These are phyloP conservation scores for Mycena kentingensis DNA, from an alignment of 768 basidiomycete species.

Conservation along the genomic window DNA sequence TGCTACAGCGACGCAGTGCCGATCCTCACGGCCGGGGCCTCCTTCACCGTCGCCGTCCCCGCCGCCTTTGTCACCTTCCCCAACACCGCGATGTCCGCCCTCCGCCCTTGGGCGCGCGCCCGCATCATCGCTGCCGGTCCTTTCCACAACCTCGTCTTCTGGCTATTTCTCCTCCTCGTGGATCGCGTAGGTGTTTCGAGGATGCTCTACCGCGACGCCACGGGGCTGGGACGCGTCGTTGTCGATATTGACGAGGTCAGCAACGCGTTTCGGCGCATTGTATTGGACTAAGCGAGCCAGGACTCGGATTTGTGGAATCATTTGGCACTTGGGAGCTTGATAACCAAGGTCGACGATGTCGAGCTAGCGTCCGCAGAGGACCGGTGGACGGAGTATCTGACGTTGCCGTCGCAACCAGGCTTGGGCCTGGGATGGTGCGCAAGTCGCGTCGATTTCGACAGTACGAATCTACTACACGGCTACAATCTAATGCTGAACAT, in stretches of 20 bases:
- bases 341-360: slow-evolving; percentile 69
- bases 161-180: slow-evolving; percentile 44
- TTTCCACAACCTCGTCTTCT: slow-evolving; percentile 73
- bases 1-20: slow-evolving; percentile 61
- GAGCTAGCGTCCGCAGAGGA: slow-evolving; percentile 40
- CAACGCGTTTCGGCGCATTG: neutral
- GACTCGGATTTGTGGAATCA: slow-evolving; percentile 62
- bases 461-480: slow-evolving; percentile 25
- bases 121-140: slow-evolving; percentile 74
- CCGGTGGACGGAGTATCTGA: slow-evolving; percentile 52
- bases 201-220: slow-evolving; percentile 57
- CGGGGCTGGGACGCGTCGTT: slow-evolving; percentile 55
- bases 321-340: slow-evolving; percentile 56
- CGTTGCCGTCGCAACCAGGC: slow-evolving; percentile 10
- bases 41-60: slow-evolving; percentile 65
- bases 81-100: slow-evolving; percentile 37
- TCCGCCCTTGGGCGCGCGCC: slow-evolving; percentile 46
- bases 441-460: slow-evolving; percentile 28
- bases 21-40: slow-evolving; percentile 60
- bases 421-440: slow-evolving; percentile 65
- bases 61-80: slow-evolving; percentile 75
- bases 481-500: slow-evolving; percentile 3
- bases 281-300: slow-evolving; percentile 34
- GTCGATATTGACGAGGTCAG: slow-evolving; percentile 52
- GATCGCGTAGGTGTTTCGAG: slow-evolving; percentile 37